Evolutionary conservation across 192 early-diverging fungal species (phyloP), one percentile per base, ranked within the genome.

Genomic region (Jimgerdemannia flammicorona): DNA sequence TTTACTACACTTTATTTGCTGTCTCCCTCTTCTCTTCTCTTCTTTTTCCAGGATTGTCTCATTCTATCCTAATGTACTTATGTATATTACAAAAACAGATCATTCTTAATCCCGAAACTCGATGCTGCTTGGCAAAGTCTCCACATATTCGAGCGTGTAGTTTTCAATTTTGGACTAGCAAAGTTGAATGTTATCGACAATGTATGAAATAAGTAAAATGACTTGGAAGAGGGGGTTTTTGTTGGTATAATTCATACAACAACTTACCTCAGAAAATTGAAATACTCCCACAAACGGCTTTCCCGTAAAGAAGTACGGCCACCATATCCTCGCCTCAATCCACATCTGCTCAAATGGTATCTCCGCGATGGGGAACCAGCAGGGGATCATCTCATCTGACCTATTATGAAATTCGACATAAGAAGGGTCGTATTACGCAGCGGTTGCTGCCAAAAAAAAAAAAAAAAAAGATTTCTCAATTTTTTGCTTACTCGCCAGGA

Each of bases 311-410:
- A 87, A 44, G 29, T 81, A 77, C 3, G 92, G 92, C 71, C 90
- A 84, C 93, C 93, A 94, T 20, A 77, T 64, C 7, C 43, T 3
- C 74, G 92, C 93, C 71, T 94, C 93, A 3, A 85, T 76, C 93
- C 93, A 94, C 93, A 94, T 94, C 39, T 77, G 71, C 7, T 81
- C 80, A 71, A 81, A 94, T 3, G 93, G 93, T 81, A 93, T 84
- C 29, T 80, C 67, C 29, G 77, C 70, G 44, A 85, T 74, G 0
- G 64, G 63, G 69, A 87, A 94, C 93, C 93, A 94, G 78, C 92
- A 70, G 1, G 91, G 91, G 40, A 80, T 79, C 93, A 94, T 94
- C 75, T 94, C 93, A 7, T 94, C 91, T 3, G 88, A 88, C 70
- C 85, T 79, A 68, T 29, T 29, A 1, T 29, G 29, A 29, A 29